Base-by-base conservation (phyloP, 2,329 filamentous ascomycete genomes). In the Diaporthe vaccinii region DNA sequence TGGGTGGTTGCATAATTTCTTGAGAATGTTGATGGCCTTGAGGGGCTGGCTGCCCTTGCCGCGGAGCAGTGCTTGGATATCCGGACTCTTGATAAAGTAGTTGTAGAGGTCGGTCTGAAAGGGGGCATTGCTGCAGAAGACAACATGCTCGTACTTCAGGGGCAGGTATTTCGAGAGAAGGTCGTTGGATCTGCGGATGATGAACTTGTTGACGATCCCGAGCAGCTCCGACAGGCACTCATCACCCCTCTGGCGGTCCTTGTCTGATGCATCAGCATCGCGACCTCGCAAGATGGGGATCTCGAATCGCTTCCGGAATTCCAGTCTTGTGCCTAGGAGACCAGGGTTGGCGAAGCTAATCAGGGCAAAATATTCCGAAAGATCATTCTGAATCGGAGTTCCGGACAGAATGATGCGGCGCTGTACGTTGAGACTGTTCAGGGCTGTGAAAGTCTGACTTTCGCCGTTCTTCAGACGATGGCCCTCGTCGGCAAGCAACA, bases 71-170 rank as follows among this genome's bases (percentile, higher is more conserved):
- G 94, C 95, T 82, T 97, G 95, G 80, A 99, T 98, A 76, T 98
- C 95, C 0, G 97, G 96, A 76, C 96, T 98, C 68, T 94, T 95
- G 84, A 99, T 96, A 84, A 99, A 99, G 84, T 98, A 95, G 81
- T 98, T 98, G 87, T 99, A 99, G 1, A 99, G 87, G 78, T 95
- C 94, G 73, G 95, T 89, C 83, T 99, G 97, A 85, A 99, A 98
- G 0, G 94, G 94, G 22, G 97, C 94, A 61, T 98, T 89, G 79
- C 96, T 96, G 88, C 97, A 99, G 85, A 99, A 99, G 1, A 99
- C 97, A 41, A 99, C 97, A 82, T 99, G 97, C 84, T 99, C 97
- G 84, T 99, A 99, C 86, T 99, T 99, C 86, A 98, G 93, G 0
- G 97, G 97, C 75, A 99, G 86, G 82, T 99, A 99, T 84, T 99